Evolutionary conservation across 345 rosid genomes (phyloP).

Genomic region (Dimocarpus longan): DNA sequence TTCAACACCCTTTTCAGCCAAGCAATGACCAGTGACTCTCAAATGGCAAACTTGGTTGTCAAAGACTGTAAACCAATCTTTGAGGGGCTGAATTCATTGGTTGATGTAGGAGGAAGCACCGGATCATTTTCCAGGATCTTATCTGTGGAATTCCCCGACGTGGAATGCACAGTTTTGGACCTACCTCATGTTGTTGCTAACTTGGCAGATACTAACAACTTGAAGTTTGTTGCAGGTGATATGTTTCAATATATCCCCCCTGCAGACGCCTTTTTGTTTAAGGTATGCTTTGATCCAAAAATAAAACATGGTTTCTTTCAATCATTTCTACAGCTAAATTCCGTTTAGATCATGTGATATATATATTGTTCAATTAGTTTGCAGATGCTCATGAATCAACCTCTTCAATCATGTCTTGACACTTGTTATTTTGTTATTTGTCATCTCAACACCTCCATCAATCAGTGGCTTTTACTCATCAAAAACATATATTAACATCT

Average conservation of each 20-base stretch:
- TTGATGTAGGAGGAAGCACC: slow-evolving; percentile 56
- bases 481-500: too few species aligned
- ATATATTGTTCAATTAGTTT: too few species aligned
- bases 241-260: slow-evolving; percentile 48
- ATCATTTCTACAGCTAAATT: too few species aligned
- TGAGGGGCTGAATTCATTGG: slow-evolving; percentile 40
- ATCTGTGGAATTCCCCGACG: slow-evolving; percentile 30
- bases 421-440: too few species aligned
- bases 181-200: slow-evolving; percentile 45
- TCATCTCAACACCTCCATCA: not conserved
- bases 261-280: slow-evolving; percentile 42
- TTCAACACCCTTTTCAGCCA: slow-evolving; percentile 29
- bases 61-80: slow-evolving; percentile 39
- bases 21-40: slow-evolving; percentile 51
- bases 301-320: too few species aligned
- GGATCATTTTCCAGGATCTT: slow-evolving; percentile 42
- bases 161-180: slow-evolving; percentile 49
- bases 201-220: slow-evolving; percentile 20
- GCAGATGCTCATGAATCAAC: too few species aligned
- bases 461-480: not conserved
- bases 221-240: slow-evolving; percentile 51
- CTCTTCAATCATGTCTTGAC: not conserved
- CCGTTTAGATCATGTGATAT: not conserved
- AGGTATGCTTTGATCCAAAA: slow-evolving; percentile 32
- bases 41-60: slow-evolving; percentile 33